Evolutionary conservation across 768 basidiomycete genomes (phyloP).

Genomic region (Hericium rajendrae): DNA sequence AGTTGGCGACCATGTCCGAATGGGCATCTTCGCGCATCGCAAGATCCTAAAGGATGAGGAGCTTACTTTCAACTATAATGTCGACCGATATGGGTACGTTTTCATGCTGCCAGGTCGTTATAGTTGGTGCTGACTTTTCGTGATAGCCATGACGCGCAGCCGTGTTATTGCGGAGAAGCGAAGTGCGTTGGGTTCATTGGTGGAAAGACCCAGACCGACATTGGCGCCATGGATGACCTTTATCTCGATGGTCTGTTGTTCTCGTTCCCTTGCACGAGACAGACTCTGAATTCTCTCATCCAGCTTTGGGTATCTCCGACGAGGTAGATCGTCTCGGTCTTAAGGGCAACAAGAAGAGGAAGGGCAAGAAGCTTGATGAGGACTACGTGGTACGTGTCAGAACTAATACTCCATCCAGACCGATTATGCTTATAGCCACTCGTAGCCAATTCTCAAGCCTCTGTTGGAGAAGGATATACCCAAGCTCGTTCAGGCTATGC

Average conservation of each 20-base stretch:
- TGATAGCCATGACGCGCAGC: slow-evolving; percentile 82
- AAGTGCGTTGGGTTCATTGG: slow-evolving; percentile 96
- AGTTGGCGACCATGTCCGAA: slow-evolving; percentile 77
- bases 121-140: not conserved
- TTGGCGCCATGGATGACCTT: slow-evolving; percentile 89
- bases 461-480: slow-evolving; percentile 74
- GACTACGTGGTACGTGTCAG: slow-evolving; percentile 65
- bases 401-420: not conserved
- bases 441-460: slow-evolving; percentile 68
- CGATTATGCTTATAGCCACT: not conserved
- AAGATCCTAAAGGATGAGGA: slow-evolving; percentile 73
- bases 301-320: slow-evolving; percentile 90
- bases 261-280: not conserved
- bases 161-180: slow-evolving; percentile 90
- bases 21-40: slow-evolving; percentile 96
- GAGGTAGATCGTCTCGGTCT: slow-evolving; percentile 76
- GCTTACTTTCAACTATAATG: slow-evolving; percentile 98
- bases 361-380: slow-evolving; percentile 86
- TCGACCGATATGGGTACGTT: slow-evolving; percentile 93
- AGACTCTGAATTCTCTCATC: not conserved
- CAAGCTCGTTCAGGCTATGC: slow-evolving; percentile 84
- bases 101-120: not conserved
- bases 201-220: slow-evolving; percentile 96
- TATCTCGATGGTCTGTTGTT: slow-evolving; percentile 69
- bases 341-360: slow-evolving; percentile 86